Evolutionary conservation across 768 basidiomycete genomes (phyloP).

Genomic region (Trametes elegans): DNA sequence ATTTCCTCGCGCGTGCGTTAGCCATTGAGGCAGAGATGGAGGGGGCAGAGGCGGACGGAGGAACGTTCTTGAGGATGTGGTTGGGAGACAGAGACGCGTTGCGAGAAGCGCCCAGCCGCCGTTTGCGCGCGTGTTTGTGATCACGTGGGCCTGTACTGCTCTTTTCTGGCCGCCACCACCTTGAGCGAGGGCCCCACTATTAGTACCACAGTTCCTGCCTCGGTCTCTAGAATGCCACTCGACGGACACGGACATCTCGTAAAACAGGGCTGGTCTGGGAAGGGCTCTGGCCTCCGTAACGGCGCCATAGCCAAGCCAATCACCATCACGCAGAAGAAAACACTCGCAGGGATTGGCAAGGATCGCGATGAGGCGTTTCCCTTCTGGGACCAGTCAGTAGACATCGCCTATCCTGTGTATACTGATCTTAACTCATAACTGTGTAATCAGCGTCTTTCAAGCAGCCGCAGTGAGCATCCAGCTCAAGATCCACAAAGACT

Average conservation of each 20-base stretch:
- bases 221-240: no score
- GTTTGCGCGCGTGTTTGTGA: not conserved
- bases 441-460: slow-evolving; percentile 60
- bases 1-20: slow-evolving; percentile 35
- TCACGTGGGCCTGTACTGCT: slow-evolving; percentile 15
- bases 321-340: slow-evolving; percentile 80
- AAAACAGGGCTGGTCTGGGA: slow-evolving; percentile 85
- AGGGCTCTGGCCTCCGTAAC: slow-evolving; percentile 79
- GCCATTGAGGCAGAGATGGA: slow-evolving; percentile 13
- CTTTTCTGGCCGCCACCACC: slow-evolving; percentile 3
- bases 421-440: not conserved
- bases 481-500: slow-evolving; percentile 57
- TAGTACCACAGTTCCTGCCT: no score
- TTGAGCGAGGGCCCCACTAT: no score
- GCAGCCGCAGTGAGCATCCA: slow-evolving; percentile 83
- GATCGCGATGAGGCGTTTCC: slow-evolving; percentile 95
- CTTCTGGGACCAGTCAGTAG: slow-evolving; percentile 95
- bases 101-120: not conserved
- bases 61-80: not conserved
- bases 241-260: slow-evolving; percentile 72
- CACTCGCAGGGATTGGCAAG: slow-evolving; percentile 82
- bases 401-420: not conserved
- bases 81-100: slow-evolving; percentile 9
- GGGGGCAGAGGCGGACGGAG: not conserved
- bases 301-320: slow-evolving; percentile 79